Evolutionary conservation across 75 land plant genomes (phyloP), one percentile per base, ranked within the genome.

Genomic region (Pinus taeda): DNA sequence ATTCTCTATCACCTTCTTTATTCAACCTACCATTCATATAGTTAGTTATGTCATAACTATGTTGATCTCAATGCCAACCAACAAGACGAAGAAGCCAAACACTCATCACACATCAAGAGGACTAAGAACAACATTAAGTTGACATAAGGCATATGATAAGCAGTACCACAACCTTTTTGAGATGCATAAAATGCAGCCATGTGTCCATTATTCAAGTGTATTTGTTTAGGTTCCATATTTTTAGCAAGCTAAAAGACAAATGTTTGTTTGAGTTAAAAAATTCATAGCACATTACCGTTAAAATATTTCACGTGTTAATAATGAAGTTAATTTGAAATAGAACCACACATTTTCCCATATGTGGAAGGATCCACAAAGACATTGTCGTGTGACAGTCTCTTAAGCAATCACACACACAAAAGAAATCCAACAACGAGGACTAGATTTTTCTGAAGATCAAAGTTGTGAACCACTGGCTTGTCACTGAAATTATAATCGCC

Each of bases 201-300:
- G 0, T 26, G 0, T 26, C 26, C 26, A 26, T 26, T 22, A 94
- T 88, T 30, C 99, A 97, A 4, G 93, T 87, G 84, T 81, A 89
- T 74, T 88, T 90, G 90, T 94, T 96, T 91, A 89, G 74, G 82
- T 94, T 96, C 99, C 91, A 91, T 26, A 91, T 85, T 83, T 91
- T 91, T 72, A 91, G 75, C 76, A 91, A 75, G 65, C 91, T 89
- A 75, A 79, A 57, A 80, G 20, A 12, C 4, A n/a, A 80, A 30
- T 20, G 69, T n/a, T 26, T 24, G 26, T 82, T 74, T 6, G 36
- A 21, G 15, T 14, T 12, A 57, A 26, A 26, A 26, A 26, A 26
- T 26, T 0, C 26, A 26, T 33, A 3, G 14, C 53, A n/a, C 55
- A 49, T 9, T 9, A 49, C 2, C 12, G 55, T 49, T 2, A 49